Conservation (phyloP, 345 rosid genomes). For the Citrus trifoliata region DNA sequence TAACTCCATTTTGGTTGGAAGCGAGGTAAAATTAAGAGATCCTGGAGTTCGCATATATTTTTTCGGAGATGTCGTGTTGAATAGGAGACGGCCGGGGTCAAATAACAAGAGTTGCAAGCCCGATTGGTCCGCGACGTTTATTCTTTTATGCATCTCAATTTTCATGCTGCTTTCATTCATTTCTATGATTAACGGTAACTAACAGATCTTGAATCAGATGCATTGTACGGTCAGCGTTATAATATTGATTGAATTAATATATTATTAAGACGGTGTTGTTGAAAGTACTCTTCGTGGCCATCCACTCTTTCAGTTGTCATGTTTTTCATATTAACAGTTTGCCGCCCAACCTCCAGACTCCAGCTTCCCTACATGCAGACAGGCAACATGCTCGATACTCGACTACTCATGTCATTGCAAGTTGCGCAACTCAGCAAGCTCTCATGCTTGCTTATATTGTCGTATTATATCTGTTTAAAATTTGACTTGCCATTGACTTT, state of each 20-base stretch:
- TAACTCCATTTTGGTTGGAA: slow-evolving; percentile 41
- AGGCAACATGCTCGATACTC: too few species aligned
- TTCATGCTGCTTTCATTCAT: background rate
- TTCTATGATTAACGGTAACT: background rate
- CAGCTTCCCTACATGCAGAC: background rate
- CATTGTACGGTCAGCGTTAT: background rate
- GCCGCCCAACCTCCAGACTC: slow-evolving; percentile 1
- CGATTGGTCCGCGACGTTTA: background rate
- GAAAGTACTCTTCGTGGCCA: background rate
- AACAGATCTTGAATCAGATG: background rate
- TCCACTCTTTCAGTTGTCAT: background rate
- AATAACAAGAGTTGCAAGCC: background rate
- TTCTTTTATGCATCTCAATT: background rate
- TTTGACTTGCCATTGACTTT: too few species aligned
- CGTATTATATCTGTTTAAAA: too few species aligned
- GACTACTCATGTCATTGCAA: too few species aligned
- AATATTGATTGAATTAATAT: too few species aligned
- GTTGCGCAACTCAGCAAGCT: too few species aligned
- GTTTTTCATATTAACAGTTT: background rate
- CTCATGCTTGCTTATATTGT: too few species aligned
- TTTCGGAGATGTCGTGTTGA: background rate
- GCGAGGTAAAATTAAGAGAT: slow-evolving; percentile 36
- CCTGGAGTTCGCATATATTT: slow-evolving; percentile 31
- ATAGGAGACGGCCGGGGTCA: background rate
- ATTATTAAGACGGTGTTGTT: too few species aligned